Conservation (phyloP, 768 basidiomycete species). For the Sporobolomyces pararoseus region DNA sequence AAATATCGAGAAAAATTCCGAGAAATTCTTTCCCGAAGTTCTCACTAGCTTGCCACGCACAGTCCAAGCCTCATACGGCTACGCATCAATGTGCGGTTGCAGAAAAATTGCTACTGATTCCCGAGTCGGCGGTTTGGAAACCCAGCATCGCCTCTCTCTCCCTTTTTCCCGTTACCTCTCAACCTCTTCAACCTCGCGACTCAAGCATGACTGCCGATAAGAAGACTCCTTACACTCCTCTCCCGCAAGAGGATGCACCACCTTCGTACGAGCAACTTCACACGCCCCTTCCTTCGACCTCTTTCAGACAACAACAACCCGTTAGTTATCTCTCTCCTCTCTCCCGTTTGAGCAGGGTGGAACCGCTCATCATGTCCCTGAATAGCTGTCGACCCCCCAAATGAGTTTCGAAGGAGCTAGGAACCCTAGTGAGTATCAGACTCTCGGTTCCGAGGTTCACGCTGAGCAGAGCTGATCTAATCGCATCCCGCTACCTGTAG, state of each 20-base stretch:
- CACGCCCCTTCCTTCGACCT: neutral
- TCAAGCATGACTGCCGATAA: conserved; percentile 17
- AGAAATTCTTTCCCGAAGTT: too few species aligned
- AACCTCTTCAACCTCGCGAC: neutral
- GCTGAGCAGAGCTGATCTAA: too few species aligned
- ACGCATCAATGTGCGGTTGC: too few species aligned
- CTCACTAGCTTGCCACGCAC: too few species aligned
- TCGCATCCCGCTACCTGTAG: neutral
- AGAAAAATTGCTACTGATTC: too few species aligned
- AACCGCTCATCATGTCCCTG: neutral
- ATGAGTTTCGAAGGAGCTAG: conserved; percentile 24
- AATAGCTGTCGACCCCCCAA: conserved; percentile 1
- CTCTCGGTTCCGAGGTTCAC: neutral
- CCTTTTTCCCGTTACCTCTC: neutral
- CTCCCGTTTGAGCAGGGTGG: rapidly evolving
- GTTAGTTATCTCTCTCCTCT: neutral
- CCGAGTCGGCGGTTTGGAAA: too few species aligned
- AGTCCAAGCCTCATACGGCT: too few species aligned
- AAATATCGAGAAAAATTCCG: neutral
- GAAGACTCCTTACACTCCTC: conserved; percentile 8
- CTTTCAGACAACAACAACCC: conserved; percentile 13
- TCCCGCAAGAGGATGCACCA: neutral
- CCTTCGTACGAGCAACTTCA: conserved; percentile 4
- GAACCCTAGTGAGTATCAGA: conserved; percentile 21
- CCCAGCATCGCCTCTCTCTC: neutral